These are phyloP conservation scores for Mucor piriformis DNA, from an alignment of 371 early-diverging fungal genomes.

Conservation along the genomic window DNA sequence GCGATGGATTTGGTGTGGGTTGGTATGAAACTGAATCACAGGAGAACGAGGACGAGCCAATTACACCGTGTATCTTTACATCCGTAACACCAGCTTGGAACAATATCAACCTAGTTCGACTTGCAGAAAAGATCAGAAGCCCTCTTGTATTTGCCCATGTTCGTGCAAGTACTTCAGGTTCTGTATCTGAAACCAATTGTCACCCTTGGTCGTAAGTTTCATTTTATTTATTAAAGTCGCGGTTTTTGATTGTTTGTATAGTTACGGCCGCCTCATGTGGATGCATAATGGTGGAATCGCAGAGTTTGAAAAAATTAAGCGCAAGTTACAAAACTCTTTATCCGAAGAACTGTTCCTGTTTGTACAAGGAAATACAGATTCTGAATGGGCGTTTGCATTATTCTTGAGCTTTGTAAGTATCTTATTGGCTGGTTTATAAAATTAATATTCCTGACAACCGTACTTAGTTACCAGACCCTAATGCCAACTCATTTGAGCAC, in stretches of 20 bases:
- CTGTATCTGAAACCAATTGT: slow-evolving; percentile 85
- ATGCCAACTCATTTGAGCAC: slow-evolving; percentile 51
- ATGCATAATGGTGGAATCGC: slow-evolving; percentile 89
- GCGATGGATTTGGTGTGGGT: slow-evolving; percentile 88
- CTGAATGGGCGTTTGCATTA: slow-evolving; percentile 86
- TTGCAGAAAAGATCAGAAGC: slow-evolving; percentile 82
- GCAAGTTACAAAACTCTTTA: slow-evolving; percentile 65
- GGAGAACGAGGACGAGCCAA: slow-evolving; percentile 32
- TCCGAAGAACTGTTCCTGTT: slow-evolving; percentile 71
- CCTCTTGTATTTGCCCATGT: slow-evolving; percentile 86
- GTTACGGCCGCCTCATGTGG: slow-evolving; percentile 80
- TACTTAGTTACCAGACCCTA: slow-evolving; percentile 66
- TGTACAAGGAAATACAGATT: slow-evolving; percentile 85
- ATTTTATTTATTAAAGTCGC: not conserved
- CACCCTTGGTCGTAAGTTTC: slow-evolving; percentile 68
- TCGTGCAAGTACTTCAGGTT: slow-evolving; percentile 78
- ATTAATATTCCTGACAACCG: too few species aligned
- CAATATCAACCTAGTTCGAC: slow-evolving; percentile 76
- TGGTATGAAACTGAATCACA: slow-evolving; percentile 68
- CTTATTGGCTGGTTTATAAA: too few species aligned
- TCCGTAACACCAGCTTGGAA: slow-evolving; percentile 90
- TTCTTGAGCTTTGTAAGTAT: slow-evolving; percentile 72
- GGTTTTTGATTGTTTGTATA: slow-evolving; percentile 18
- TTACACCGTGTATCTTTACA: slow-evolving; percentile 83
- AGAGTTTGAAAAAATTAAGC: slow-evolving; percentile 77